These are phyloP conservation scores for Xerocomellus intermedius DNA, from an alignment of 768 basidiomycete genomes.

Conservation along the genomic window DNA sequence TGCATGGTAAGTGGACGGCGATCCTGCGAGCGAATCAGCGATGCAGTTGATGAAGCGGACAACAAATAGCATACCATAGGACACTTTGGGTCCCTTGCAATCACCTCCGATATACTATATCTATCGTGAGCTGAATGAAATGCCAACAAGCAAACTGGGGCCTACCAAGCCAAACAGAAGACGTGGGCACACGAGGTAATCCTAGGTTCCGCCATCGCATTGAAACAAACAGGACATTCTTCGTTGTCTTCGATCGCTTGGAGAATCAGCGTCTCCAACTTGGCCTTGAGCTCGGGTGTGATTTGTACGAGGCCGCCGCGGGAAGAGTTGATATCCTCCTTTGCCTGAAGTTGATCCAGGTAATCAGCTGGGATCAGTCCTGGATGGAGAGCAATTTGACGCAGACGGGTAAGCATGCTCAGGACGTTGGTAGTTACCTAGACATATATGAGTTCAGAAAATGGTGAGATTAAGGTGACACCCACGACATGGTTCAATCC, in stretches of 20 bases:
- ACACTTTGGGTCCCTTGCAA: constrained; percentile 71
- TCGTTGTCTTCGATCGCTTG: constrained; percentile 77
- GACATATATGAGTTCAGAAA: constrained; percentile 4
- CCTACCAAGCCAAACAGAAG: constrained; percentile 72
- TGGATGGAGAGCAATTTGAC: constrained; percentile 80
- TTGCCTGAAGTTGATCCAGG: constrained; percentile 53
- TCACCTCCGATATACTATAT: constrained; percentile 64
- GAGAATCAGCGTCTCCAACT: constrained; percentile 56
- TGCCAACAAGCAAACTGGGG: not conserved
- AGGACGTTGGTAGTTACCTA: constrained; percentile 70
- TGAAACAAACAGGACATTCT: constrained; percentile 80
- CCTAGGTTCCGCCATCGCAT: constrained; percentile 56
- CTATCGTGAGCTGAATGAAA: constrained; percentile 1
- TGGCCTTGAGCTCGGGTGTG: constrained; percentile 51
- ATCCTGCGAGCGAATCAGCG: constrained; percentile 47
- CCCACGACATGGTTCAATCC: constrained; percentile 43
- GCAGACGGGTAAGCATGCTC: constrained; percentile 82
- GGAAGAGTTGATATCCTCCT: constrained; percentile 26
- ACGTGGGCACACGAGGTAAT: constrained; percentile 73
- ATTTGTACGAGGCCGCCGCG: constrained; percentile 35
- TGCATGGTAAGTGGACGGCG: constrained; percentile 55
- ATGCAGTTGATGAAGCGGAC: not conserved
- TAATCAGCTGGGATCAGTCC: constrained; percentile 71
- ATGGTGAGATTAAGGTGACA: not conserved
- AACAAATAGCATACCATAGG: constrained; percentile 59